Percentiles rank a stretch among this genome's conserved stretches.
Evolutionary conservation across 1,284 basidiomycete species (phyloP).

Genomic region (Trametes pubescens): DNA sequence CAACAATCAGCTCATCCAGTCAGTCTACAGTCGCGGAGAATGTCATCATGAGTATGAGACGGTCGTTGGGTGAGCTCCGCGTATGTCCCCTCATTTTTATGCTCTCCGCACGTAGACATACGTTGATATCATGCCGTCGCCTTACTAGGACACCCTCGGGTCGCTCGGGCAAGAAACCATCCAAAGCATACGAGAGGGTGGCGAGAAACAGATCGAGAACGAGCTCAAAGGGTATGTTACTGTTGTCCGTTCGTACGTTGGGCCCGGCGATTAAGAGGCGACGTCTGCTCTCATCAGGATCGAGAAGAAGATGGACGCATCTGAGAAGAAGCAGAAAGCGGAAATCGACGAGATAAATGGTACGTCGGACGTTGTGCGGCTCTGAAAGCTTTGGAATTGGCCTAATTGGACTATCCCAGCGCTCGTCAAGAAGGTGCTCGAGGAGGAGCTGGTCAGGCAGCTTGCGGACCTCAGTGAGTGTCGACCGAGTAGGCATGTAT

Average conservation of each 20-base stretch:
- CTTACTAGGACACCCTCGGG: slow-evolving; percentile 44
- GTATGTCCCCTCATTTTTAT: neutral
- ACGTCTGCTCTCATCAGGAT: slow-evolving; percentile 45
- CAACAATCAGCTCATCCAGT: neutral
- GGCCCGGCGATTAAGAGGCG: neutral
- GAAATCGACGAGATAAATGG: slow-evolving; percentile 58
- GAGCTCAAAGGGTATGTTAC: slow-evolving; percentile 37
- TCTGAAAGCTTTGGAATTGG: neutral
- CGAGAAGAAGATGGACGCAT: slow-evolving; percentile 49
- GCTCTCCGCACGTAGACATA: accelerated
- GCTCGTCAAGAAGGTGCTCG: slow-evolving; percentile 54
- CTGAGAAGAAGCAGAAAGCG: slow-evolving; percentile 52
- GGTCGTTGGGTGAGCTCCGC: neutral
- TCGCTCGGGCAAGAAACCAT: slow-evolving; percentile 46
- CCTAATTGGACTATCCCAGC: slow-evolving; percentile 38
- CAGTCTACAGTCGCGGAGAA: neutral
- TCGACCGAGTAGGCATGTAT: neutral
- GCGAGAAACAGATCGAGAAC: slow-evolving; percentile 41
- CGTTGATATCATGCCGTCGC: too few relatives aligned
- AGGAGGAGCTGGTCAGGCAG: slow-evolving; percentile 52
- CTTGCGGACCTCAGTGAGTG: slow-evolving; percentile 53
- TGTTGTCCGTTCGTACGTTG: neutral
- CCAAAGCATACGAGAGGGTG: slow-evolving; percentile 43
- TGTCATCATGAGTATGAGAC: neutral
- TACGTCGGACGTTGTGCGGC: slow-evolving; percentile 23